Evolutionary conservation across 2,329 filamentous ascomycete genomes (phyloP).

Genomic region (Acephala macrosclerotiorum): DNA sequence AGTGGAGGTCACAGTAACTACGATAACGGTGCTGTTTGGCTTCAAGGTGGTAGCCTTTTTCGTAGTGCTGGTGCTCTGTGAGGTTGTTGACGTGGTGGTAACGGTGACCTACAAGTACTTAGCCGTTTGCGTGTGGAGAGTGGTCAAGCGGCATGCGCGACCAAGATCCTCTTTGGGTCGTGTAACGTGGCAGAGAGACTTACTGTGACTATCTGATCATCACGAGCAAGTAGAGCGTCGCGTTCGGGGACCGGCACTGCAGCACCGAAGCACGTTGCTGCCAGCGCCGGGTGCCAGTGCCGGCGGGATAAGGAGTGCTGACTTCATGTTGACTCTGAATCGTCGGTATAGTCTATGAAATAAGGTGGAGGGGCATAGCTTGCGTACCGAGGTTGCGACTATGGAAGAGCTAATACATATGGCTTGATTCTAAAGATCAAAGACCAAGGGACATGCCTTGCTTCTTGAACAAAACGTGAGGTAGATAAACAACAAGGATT

Average conservation of each 20-base stretch:
- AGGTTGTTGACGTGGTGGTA: slow-evolving; percentile 6
- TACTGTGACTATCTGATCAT: background rate
- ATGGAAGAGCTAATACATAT: slow-evolving; percentile 4
- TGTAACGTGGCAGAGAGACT: slow-evolving; percentile 6
- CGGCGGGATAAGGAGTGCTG: slow-evolving; percentile 21
- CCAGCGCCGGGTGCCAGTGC: slow-evolving; percentile 26
- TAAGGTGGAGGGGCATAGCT: background rate
- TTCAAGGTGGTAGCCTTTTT: background rate
- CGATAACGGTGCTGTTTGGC: background rate
- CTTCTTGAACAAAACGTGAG: slow-evolving; percentile 31
- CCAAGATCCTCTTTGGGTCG: background rate
- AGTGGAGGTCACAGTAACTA: background rate
- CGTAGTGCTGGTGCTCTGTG: background rate
- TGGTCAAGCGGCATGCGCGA: background rate
- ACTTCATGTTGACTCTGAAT: slow-evolving; percentile 23
- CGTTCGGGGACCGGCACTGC: slow-evolving; percentile 22
- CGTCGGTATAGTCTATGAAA: slow-evolving; percentile 1
- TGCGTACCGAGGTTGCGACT: background rate
- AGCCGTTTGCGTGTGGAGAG: background rate
- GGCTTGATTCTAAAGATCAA: slow-evolving; percentile 9
- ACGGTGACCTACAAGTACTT: background rate
- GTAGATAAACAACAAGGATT: slow-evolving; percentile 15
- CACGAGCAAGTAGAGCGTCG: background rate
- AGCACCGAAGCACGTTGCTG: slow-evolving; percentile 24
- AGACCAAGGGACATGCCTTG: slow-evolving; percentile 15